These are phyloP conservation scores for Coniochaeta ligniaria DNA, from an alignment of 2,329 filamentous ascomycete species.

Conservation along the genomic window DNA sequence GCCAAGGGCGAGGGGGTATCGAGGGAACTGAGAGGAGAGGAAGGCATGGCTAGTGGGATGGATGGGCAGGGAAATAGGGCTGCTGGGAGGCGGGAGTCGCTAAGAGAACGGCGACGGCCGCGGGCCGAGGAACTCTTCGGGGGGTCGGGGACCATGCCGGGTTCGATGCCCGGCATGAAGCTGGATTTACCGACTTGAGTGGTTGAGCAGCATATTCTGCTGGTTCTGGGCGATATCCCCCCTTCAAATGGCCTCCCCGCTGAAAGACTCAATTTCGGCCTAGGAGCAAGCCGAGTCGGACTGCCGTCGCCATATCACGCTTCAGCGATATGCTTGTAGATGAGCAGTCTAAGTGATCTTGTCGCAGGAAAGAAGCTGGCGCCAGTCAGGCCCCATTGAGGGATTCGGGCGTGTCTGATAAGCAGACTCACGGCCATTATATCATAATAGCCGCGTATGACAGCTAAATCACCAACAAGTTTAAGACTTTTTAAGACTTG, in stretches of 20 bases:
- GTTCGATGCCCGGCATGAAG: constrained; percentile 13
- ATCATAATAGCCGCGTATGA: not conserved
- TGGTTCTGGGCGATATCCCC: not conserved
- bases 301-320: not conserved
- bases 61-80: not conserved
- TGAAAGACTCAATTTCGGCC: not conserved
- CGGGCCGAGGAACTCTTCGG: constrained; percentile 18
- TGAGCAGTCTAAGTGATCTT: not conserved
- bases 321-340: not conserved
- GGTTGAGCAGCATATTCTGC: not conserved
- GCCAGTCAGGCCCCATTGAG: not conserved
- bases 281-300: not conserved
- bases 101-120: constrained; percentile 20
- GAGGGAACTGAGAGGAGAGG: constrained; percentile 43
- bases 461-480: not conserved
- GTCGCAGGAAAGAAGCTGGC: not conserved
- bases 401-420: not conserved
- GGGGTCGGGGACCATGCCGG: constrained; percentile 17
- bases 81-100: not conserved
- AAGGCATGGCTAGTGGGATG: constrained; percentile 22
- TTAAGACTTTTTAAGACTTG: not conserved
- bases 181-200: not conserved
- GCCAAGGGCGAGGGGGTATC: constrained; percentile 46
- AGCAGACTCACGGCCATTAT: not conserved
- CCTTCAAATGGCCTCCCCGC: not conserved